These are phyloP conservation scores for Aphanoascus verrucosus DNA, from an alignment of 2,329 filamentous ascomycete species.

Conservation along the genomic window DNA sequence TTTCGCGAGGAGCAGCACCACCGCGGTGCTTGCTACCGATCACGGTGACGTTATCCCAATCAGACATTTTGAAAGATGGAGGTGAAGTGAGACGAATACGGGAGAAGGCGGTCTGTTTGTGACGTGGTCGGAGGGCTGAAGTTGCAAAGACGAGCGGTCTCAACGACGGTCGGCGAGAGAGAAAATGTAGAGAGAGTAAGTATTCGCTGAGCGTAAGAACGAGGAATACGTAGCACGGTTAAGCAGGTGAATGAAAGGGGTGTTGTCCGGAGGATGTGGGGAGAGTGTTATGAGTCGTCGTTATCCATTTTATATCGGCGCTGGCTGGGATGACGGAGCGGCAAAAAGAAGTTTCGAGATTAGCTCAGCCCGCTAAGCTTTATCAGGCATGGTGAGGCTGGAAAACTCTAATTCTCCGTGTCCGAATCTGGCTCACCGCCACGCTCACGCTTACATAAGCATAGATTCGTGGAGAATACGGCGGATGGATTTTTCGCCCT, in stretches of 20 bases:
- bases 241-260: no score
- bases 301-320: constrained; percentile 2
- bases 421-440: constrained; percentile 6
- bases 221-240: no score
- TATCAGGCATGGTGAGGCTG: constrained; percentile 5
- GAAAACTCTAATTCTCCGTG: constrained; percentile 6
- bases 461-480: neutral
- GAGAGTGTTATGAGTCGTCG: constrained; percentile 2
- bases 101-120: neutral
- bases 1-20: constrained; percentile 61
- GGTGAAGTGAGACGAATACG: neutral
- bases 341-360: constrained; percentile 11
- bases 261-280: neutral
- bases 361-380: neutral
- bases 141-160: no score
- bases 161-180: no score
- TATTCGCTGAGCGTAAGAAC: no score
- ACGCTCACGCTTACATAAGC: neutral
- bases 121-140: neutral
- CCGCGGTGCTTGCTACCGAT: constrained; percentile 78
- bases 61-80: constrained; percentile 46
- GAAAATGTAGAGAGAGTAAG: no score
- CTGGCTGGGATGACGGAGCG: constrained; percentile 9
- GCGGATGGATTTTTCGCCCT: neutral
- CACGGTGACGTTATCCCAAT: constrained; percentile 85